Evolutionary conservation across 306 rosid genomes (phyloP).

Genomic region (Leucaena leucocephala): DNA sequence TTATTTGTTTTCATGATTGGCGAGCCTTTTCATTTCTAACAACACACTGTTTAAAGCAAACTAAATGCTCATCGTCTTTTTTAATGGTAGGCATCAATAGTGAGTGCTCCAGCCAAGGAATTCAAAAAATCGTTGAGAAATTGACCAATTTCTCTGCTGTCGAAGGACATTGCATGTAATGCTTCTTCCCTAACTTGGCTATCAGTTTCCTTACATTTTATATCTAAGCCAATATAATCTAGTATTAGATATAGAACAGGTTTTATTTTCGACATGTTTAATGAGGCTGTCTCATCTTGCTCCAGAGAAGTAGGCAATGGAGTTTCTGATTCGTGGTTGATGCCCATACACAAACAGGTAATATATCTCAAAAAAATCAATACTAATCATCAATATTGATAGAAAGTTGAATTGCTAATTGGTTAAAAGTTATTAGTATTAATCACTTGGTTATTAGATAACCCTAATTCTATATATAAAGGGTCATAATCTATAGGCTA

Average conservation of each 20-base stretch:
- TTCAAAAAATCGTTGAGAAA: constrained; percentile 50
- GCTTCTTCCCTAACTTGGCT: constrained; percentile 22
- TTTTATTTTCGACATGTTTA: constrained; percentile 16
- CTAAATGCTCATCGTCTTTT: neutral
- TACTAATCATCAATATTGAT: no score
- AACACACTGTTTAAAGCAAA: no score
- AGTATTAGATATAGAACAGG: neutral
- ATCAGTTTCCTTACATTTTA: neutral
- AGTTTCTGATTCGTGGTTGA: constrained; percentile 91
- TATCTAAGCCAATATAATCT: neutral
- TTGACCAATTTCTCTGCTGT: constrained; percentile 58
- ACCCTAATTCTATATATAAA: no score
- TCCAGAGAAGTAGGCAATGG: constrained; percentile 89
- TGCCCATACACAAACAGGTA: constrained; percentile 77
- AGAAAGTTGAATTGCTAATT: no score
- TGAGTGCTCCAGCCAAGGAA: constrained; percentile 62
- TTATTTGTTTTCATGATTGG: neutral
- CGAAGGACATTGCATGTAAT: constrained; percentile 85
- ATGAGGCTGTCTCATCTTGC: constrained; percentile 33
- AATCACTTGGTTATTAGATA: no score
- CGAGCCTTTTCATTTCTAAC: neutral
- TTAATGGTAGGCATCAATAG: constrained; percentile 69
- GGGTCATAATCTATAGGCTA: no score
- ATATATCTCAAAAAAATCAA: neutral
- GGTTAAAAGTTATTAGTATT: no score